Base-by-base conservation (phyloP, 23 red algal species). In the Chondrus crispus region DNA sequence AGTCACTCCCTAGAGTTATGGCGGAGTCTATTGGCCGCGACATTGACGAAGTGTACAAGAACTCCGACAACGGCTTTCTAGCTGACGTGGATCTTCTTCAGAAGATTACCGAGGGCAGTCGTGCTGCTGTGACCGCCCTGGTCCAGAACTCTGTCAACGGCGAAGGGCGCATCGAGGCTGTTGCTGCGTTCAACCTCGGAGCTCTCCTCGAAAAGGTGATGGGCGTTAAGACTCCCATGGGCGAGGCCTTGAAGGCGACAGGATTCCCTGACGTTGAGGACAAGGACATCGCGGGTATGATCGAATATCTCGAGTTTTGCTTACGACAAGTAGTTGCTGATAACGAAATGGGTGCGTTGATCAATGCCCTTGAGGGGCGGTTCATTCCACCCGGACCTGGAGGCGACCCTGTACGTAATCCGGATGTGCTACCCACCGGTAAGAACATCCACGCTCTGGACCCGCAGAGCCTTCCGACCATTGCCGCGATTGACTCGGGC, bases 381-480 rank as follows among this genome's bases (percentile, higher is more conserved):
- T 99, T 95, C 84, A 87, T 99, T 81, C 81, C 90, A 14, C 97
- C 97, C 35, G 97, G 97, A 37, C 97, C 97, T 36, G 97, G 97
- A 5, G 97, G 97, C 40, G 97, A 99, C 68, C 97, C 97, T 11
- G 92, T 99, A 74, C 94, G 97, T 9, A 99, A 99, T 78, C 97
- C 97, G 19, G 91, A 89, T 72, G 97, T 99, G 9, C 47, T 99
- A 44, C 97, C 97, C 39, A 99, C 97, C 10, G 97, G 97, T 48
- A 99, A 99, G 94, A 99, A 99, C 95, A 96, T 99, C 63, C 97
- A 99, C 47, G 97, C 97, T 38, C 74, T 99, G 84, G 97, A 99
- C 62, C 97, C 97, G n/a, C 97, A 99, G 78, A 96, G 93, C 68
- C 89, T 99, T 32, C 97, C 97, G 12, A 99, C 97, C 47, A 73